Evolutionary conservation across 2,329 filamentous ascomycete genomes (phyloP).

Genomic region (Ophiostoma sp.): DNA sequence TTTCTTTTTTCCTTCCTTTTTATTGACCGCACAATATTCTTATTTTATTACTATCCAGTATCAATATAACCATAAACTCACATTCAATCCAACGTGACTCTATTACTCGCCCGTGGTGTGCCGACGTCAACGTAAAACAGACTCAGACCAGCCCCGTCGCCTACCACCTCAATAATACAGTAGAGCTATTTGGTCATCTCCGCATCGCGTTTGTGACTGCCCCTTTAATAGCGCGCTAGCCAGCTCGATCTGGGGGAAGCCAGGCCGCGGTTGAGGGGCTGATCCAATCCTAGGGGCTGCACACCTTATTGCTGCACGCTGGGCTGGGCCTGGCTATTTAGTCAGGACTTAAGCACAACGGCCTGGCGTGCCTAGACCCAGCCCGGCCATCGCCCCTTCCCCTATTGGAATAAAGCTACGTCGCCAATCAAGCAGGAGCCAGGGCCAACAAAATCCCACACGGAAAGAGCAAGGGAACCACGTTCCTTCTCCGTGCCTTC

Average conservation of each 20-base stretch:
- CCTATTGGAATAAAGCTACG: conserved; percentile 13
- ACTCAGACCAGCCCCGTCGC: background rate
- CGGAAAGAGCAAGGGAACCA: conserved; percentile 4
- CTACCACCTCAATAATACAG: background rate
- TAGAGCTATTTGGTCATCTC: background rate
- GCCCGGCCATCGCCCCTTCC: conserved; percentile 3
- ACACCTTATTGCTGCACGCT: background rate
- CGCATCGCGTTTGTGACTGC: conserved; percentile 7
- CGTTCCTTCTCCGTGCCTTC: background rate
- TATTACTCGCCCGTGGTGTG: background rate
- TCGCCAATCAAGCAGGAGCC: conserved; percentile 3
- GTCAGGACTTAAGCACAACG: background rate
- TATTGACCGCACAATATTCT: no score
- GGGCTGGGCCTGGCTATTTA: background rate
- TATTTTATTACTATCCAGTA: no score
- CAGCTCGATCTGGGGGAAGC: background rate
- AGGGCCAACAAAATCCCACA: background rate
- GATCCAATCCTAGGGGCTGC: background rate
- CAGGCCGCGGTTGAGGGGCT: background rate
- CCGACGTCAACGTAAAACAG: background rate
- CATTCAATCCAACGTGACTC: background rate
- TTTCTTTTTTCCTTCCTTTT: conserved; percentile 30
- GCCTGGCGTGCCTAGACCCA: background rate
- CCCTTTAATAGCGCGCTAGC: conserved; percentile 7
- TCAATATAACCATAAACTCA: background rate